phyloP scores from a whole-genome alignment of 257 asterid genomes.

The Solanum sitiens region DNA sequence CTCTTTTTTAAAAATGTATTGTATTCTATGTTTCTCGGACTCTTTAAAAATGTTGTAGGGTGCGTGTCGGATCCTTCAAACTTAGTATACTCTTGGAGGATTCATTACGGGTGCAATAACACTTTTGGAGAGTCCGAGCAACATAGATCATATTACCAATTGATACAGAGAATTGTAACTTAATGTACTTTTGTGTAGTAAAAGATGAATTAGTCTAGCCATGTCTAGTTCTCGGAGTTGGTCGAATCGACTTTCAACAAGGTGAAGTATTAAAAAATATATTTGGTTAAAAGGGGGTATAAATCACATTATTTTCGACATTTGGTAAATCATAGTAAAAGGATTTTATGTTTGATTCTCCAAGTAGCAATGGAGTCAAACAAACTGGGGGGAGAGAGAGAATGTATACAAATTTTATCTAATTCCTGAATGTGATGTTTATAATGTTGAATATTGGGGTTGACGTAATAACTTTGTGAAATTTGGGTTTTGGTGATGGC shows the following conservation, averaged over 20 bases:
- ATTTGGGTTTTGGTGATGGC: constrained; percentile 2
- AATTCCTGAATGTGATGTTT: neutral
- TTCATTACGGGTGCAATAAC: too few relatives aligned
- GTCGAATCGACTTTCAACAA: neutral
- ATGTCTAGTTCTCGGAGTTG: neutral
- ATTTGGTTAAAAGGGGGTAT: neutral
- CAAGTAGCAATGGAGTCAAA: neutral
- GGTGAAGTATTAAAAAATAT: neutral
- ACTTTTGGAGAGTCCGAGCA: neutral
- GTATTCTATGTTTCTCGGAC: neutral
- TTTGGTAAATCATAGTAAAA: neutral
- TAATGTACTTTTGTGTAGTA: neutral
- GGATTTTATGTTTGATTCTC: neutral
- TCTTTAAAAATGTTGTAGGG: neutral
- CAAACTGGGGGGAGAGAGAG: neutral
- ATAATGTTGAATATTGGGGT: neutral
- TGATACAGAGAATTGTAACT: neutral
- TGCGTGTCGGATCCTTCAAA: neutral
- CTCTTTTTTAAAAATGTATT: neutral
- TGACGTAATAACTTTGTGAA: neutral
- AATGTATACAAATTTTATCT: neutral
- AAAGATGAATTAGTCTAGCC: neutral
- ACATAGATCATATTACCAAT: neutral
- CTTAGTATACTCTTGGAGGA: neutral
- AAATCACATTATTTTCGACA: neutral